Conservation (phyloP, 208 protist genomes). For the Strigomonas galati region DNA sequence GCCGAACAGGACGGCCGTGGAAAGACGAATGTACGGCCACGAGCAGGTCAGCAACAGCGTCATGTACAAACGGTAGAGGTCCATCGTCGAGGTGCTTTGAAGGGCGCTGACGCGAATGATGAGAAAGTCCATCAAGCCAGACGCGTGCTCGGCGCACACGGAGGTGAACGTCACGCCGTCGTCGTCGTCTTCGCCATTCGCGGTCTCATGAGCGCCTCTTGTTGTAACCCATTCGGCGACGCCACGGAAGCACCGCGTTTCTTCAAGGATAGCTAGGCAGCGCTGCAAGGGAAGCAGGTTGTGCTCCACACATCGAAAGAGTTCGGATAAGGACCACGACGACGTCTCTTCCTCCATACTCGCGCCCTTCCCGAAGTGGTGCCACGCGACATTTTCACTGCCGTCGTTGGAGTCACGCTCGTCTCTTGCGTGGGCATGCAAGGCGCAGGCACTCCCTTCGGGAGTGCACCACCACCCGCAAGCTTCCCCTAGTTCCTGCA, state of each 20-base stretch:
- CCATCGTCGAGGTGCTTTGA: constrained; percentile 64
- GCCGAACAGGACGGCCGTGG: constrained; percentile 69
- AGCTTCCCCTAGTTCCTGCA: neutral
- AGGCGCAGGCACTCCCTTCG: neutral
- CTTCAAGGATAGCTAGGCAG: neutral
- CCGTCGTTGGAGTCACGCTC: neutral
- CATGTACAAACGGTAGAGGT: constrained; percentile 76
- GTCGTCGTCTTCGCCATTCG: too few species aligned
- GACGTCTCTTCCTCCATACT: too few species aligned
- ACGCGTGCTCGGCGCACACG: constrained; percentile 13
- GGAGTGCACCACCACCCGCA: neutral
- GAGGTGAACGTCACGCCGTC: neutral
- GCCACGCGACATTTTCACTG: too few species aligned
- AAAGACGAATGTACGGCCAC: constrained; percentile 81
- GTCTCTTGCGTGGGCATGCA: neutral
- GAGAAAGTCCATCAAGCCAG: constrained; percentile 56
- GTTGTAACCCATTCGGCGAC: neutral
- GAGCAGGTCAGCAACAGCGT: constrained; percentile 59
- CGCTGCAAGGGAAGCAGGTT: neutral
- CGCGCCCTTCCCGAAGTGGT: too few species aligned
- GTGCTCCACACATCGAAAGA: neutral
- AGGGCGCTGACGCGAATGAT: constrained; percentile 63
- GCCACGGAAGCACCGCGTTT: neutral
- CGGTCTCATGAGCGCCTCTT: too few species aligned
- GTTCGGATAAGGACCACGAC: neutral